Conservation (phyloP, 2,329 filamentous ascomycete genomes). For the Venturia carpophila region DNA sequence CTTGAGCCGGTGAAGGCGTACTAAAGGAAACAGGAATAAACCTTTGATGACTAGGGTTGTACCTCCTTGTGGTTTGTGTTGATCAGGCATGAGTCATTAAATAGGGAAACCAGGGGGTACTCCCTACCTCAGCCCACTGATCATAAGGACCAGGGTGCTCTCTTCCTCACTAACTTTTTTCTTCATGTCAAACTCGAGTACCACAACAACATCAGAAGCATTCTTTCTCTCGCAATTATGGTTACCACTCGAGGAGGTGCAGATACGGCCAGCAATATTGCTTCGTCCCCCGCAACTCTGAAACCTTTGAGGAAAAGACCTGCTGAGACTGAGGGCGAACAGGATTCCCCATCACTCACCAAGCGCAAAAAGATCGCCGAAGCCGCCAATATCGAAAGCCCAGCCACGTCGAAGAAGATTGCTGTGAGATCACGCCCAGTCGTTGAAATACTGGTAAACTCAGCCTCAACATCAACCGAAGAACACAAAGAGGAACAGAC, state of each 20-base stretch:
- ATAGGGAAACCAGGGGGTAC: no score
- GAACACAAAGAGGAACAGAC: background rate
- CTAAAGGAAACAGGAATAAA: no score
- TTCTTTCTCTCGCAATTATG: background rate
- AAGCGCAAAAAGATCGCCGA: conserved; percentile 2
- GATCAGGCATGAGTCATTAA: no score
- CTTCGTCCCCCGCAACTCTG: background rate
- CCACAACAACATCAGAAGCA: background rate
- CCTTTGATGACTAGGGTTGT: no score
- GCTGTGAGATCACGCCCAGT: background rate
- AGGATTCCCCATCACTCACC: conserved; percentile 11
- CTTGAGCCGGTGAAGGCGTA: no score
- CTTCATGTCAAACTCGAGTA: background rate
- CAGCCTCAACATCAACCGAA: background rate
- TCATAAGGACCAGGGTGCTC: background rate
- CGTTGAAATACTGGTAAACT: background rate
- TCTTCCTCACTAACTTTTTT: background rate
- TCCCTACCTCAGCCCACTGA: background rate
- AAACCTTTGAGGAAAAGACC: conserved; percentile 1
- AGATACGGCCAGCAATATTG: background rate
- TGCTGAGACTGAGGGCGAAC: background rate
- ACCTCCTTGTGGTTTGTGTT: no score
- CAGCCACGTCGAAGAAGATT: background rate
- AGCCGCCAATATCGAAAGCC: background rate
- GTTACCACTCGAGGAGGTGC: conserved; percentile 7